Evolutionary conservation across 805 yeast species (phyloP), one percentile per base, ranked within the genome.

Genomic region (Isabelozyma gotoi): DNA sequence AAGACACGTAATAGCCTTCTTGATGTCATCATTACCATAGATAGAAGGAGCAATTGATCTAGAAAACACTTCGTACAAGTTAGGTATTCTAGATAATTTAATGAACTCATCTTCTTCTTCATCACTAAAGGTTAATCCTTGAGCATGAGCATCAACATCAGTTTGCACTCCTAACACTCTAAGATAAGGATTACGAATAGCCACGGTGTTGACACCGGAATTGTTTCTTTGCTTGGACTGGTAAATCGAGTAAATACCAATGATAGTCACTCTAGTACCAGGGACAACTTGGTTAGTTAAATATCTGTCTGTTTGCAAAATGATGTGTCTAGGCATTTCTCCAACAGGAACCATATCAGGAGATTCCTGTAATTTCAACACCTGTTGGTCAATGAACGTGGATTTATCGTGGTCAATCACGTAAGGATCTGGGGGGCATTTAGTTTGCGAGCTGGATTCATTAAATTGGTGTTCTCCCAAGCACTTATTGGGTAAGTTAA

Each of bases 331-430:
- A 7, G 99, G 99, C 89, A 94, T 85, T 68, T 94, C 99, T 52
- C 99, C 99, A 20, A 94, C 96, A 1, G 99, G 99, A 2, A 94
- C 97, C 84, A 88, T 88, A 63, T 94, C 99, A 10, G 98, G 97
- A n/a, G 94, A 77, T 63, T 94, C 99, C 65, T 94, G 99, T 44
- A 94, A 74, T 63, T 94, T 94, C 57, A 94, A 76, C 21, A 85
- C 82, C 67, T 94, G 99, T 62, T 95, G 98, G 67, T 94, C 98
- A 42, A 94, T 84, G 63, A 91, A 94, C n/a, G 80, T 73, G 2
- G 97, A 89, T 59, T 88, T 87, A 62, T 94, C 98, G 66, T 94
- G 99, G 21, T 88, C 90, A 47, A 94, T 87, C 31, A 88, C 79
- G 57, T 90, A 94, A 2, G 99, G 99, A 55, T 92, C 96, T 11